Evolutionary conservation across 2,329 filamentous ascomycete genomes (phyloP), one percentile per base, ranked within the genome.

Genomic region (Paraphaeosphaeria sporulosa): DNA sequence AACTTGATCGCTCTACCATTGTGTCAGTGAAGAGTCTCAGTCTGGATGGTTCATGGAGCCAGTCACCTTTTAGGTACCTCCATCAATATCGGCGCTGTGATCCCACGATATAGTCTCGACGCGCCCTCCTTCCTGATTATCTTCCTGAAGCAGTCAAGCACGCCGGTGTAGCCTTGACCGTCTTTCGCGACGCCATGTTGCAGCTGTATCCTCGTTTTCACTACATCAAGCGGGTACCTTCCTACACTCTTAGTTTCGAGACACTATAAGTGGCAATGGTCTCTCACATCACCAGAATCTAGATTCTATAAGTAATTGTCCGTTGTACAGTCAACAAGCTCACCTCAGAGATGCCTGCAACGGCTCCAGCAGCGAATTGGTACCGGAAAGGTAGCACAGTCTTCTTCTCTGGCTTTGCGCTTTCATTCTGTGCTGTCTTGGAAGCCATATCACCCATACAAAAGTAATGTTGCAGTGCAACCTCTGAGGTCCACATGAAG

Each of bases 181-280:
- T 63, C 64, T 5, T 57, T 36, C 1, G 57, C 53, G 12, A 55
- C 63, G 27, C 71, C 71, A 60, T 71, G 70, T 52, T 74, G 71
- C 9, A 74, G 55, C 51, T 74, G 71, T 40, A 74, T 74, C 12
- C 70, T 59, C 15, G 71, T 74, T 54, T 74, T 74, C 4, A 74
- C 71, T 15, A 74, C 71, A 59, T 74, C 71, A 51, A 74, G 69
- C 6, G 71, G 71, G 55, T 74, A 74, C 71, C 71, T 74, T 64
- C 58, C 66, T 70, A 66, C 66, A 56, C 25, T 64, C 63, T 74
- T 65, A 74, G 69, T 49, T 17, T n/a, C 8, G 10, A 57, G 46
- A 7, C 9, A 21, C 1, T 7, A 40, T n/a, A 9, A 27, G 30
- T n/a, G 3, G n/a, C 15, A n/a, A 3, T 36, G 49, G 59, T 30